These are phyloP conservation scores for Ambrosia hybrid DNA, from an alignment of 140 eudicot genomes.

Conservation along the genomic window DNA sequence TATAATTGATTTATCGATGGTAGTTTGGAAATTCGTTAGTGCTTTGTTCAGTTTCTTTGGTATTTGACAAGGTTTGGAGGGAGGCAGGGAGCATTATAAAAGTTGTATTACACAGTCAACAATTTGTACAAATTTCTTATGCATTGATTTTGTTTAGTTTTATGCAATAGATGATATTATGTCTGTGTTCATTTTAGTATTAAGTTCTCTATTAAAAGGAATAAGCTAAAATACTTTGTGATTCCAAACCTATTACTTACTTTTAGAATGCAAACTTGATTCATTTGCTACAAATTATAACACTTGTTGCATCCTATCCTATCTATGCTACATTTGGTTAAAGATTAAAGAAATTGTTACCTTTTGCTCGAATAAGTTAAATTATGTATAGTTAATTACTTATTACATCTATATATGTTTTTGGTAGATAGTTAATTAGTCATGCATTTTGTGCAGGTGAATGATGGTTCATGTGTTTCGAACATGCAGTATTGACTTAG, in stretches of 20 bases:
- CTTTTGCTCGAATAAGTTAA: neutral
- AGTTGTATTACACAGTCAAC: no score
- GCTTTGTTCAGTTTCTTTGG: no score
- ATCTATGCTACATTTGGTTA: neutral
- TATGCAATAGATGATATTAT: neutral
- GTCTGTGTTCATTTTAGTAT: neutral
- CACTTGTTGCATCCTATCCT: neutral
- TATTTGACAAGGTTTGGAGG: no score
- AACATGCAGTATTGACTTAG: constrained; percentile 87
- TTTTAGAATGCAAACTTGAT: constrained; percentile 8
- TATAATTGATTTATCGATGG: neutral
- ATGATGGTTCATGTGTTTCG: constrained; percentile 94
- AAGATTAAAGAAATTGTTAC: neutral
- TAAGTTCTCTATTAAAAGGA: neutral
- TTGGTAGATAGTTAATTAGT: constrained; percentile 24
- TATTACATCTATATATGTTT: constrained; percentile 8
- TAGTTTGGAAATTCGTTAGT: no score
- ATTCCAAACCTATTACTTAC: neutral
- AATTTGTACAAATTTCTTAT: neutral
- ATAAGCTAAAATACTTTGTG: neutral
- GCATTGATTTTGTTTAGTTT: neutral
- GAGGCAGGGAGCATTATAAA: no score
- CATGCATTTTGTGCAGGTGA: constrained; percentile 57
- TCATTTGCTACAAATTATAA: neutral
- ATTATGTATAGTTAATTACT: neutral